Evolutionary conservation across 1,284 basidiomycete genomes (phyloP).

Genomic region (Fomitiporia mediterranea): DNA sequence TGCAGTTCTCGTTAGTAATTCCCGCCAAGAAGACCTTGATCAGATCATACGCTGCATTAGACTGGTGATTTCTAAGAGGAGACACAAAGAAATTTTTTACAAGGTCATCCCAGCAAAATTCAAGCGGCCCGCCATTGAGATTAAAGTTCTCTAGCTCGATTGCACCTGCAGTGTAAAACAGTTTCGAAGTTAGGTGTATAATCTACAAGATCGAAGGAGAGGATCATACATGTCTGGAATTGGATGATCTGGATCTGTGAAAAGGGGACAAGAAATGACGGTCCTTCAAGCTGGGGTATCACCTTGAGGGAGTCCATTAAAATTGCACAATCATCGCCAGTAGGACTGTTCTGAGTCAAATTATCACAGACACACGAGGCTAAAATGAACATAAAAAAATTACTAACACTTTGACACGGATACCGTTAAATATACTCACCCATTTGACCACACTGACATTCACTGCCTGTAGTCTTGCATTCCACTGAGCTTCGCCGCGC

Average conservation of each 20-base stretch:
- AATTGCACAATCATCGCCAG: slow-evolving; percentile 25
- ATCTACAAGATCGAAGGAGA: background rate
- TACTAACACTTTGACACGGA: background rate
- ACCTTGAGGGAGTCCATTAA: slow-evolving; percentile 14
- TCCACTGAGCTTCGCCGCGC: slow-evolving; percentile 11
- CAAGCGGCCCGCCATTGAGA: slow-evolving; percentile 15
- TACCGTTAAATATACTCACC: slow-evolving; percentile 20
- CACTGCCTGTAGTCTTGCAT: slow-evolving; percentile 11
- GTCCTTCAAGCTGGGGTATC: slow-evolving; percentile 26
- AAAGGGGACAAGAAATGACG: slow-evolving; percentile 26
- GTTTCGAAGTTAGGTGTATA: background rate
- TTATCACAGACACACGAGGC: slow-evolving; percentile 21
- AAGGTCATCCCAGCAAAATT: slow-evolving; percentile 29
- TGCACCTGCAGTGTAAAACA: slow-evolving; percentile 24
- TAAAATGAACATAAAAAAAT: background rate
- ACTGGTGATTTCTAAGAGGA: too few species aligned
- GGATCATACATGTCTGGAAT: slow-evolving; percentile 18
- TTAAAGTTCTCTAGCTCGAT: slow-evolving; percentile 28
- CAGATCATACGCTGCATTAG: too few species aligned
- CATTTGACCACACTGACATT: slow-evolving; percentile 23
- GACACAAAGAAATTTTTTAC: background rate
- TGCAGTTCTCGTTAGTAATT: too few species aligned
- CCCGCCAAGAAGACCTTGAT: too few species aligned
- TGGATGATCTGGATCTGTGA: slow-evolving; percentile 26
- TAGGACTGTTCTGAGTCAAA: slow-evolving; percentile 24